Evolutionary conservation across 495 filamentous ascomycete species (phyloP), one percentile per base, ranked within the genome.

Genomic region (Daldinia vernicosa): DNA sequence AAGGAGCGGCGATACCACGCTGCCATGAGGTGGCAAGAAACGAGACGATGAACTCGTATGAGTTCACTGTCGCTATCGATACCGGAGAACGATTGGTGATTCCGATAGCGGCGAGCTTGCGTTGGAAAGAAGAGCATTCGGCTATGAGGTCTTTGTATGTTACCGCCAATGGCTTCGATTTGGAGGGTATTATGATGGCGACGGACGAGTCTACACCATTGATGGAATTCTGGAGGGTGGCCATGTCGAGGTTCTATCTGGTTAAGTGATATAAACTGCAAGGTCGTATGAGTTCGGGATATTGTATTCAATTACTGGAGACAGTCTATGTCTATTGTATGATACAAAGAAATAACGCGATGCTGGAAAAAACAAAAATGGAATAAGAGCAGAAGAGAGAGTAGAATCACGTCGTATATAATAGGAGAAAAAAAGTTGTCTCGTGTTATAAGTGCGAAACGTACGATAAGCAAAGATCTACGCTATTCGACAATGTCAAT

Each of bases 11-110:
- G 69, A 93, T 91, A 27, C 82, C 89, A 64, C 92, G 87, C 81
- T 95, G 92, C 86, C 88, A 90, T 6, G 91, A 86, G 15, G 88
- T 84, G 15, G 91, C 92, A 24, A 95, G 84, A 81, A 95, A 95
- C 1, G 91, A 87, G 61, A 94, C 87, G 71, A 94, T 88, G 80
- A 94, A 94, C 79, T 92, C 91, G 75, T 91, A 92, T 28, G 89
- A 91, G 79, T 95, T 95, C 28, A 89, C 86, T 17, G 91, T 84
- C 1, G 91, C 89, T 65, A 94, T 92, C 22, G 91, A 93, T 45
- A 95, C 90, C 26, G 92, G 88, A 11, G 86, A 84, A 47, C 85
- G 82, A 40, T 86, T 82, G 47, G 82, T 78, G 57, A 94, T 86
- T 51, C 92, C 92, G 60, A 93, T 81, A 40, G 82, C 82, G 12